Base-by-base conservation (phyloP, 2,329 filamentous ascomycete species). In the Clarireedia monteithiana region DNA sequence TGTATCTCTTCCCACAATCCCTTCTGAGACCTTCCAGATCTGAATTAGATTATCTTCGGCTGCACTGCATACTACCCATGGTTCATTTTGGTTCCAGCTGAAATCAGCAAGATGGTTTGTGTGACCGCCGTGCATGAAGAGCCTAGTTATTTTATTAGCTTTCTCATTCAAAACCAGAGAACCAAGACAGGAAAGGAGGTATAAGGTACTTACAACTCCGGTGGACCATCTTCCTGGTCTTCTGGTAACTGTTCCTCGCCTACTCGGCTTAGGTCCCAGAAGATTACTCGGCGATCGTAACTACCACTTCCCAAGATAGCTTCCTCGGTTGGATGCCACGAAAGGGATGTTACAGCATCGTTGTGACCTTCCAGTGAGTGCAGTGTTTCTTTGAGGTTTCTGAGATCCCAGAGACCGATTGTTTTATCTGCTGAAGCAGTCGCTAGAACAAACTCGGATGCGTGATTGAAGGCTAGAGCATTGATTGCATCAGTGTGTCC, bases 121-220 rank as follows among this genome's bases (percentile, higher is more conserved):
- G 75, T 99, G 95, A 34, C 94, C 94, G 59, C 94, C 94, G 67
- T 99, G 94, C 91, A 99, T 97, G 74, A 99, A 99, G 1, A 99
- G 76, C 48, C 88, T 91, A 60, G 46, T 20, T 12, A 40, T 59
- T 45, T 58, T 53, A 24, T 45, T 54, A 57, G 46, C 4, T 20
- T 23, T 50, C 3, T 50, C 3, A 46, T 26, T 15, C 17, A 42
- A 20, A 6, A 42, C 17, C 15, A 38, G 14, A 45, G 20, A 17
- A 48, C 17, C 9, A 24, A 15, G 20, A 20, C 36, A 10, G 34
- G n/a, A 24, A 48, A 20, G 4, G 9, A 17, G 5, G 14, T 14
- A 30, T 6, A 23, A 20, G 39, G 55, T 14, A 81, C 87, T 74
- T 78, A 94, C 88, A 99, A 78, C 73, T 99, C 94, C 51, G 94